Base-by-base conservation (phyloP, 352 stramenopile species). In the Blastocystis sp. region DNA sequence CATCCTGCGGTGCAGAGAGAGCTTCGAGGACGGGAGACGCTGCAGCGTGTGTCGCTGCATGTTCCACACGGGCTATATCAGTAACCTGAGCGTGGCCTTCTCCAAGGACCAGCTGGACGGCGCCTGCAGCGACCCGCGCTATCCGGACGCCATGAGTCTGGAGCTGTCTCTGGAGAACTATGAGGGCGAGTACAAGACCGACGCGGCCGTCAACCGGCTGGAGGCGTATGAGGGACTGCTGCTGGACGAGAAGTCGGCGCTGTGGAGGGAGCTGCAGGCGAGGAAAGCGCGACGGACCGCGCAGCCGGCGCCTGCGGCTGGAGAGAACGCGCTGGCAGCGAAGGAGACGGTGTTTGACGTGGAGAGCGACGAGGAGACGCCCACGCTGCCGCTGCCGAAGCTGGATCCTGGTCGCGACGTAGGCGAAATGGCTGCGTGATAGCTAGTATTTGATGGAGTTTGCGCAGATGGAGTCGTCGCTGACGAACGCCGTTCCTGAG, bases 1-100 rank as follows among this genome's bases (percentile, higher is more conserved):
- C n/a, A 67, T 84, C 21, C 14, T 84, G 3, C 73, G 73, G 14
- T 64, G 42, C n/a, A 44, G 73, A 0, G 18, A 84, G 36, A 3
- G 78, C 34, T 34, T 34, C 3, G 36, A 21, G 8, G 42, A 84
- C 40, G 49, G 53, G 21, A 64, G 21, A 7, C 54, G 59, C 2
- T 32, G 42, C 16, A 73, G 54, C n/a, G 21, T 84, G 54, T 84
- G 54, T 73, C 73, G 73, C 21, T 84, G 49, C 42, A 84, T 84
- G 73, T 24, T 84, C 29, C 73, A 84, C 48, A 84, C 73, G 24
- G 73, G 73, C 0, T 84, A 84, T 42, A 44, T 84, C 9, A 54
- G 24, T 36, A n/a, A 46, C 14, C 24, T 29, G 14, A 46, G 9
- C 4, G 14, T 84, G 24, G 34, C 34, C 11, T 44, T 84, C 9